These are phyloP conservation scores for Amanita thiersii DNA, from an alignment of 768 basidiomycete genomes.

Conservation along the genomic window DNA sequence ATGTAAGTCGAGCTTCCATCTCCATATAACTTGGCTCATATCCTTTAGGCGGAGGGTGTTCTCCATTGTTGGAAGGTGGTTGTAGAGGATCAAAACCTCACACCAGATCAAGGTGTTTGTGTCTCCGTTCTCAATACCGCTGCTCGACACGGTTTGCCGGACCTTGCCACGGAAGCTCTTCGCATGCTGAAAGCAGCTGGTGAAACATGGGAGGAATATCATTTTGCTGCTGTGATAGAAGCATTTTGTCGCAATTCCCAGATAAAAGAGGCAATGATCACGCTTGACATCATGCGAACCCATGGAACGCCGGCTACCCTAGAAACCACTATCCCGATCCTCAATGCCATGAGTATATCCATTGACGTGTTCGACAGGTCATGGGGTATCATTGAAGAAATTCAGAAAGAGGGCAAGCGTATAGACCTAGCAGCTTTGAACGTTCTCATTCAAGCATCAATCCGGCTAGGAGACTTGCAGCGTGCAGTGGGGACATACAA, in stretches of 20 bases:
- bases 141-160: slow-evolving; percentile 62
- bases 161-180: slow-evolving; percentile 61
- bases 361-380: slow-evolving; percentile 52
- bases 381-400: slow-evolving; percentile 55
- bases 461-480: slow-evolving; percentile 56
- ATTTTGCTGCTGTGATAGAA: slow-evolving; percentile 72
- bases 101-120: slow-evolving; percentile 71
- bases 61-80: slow-evolving; percentile 51
- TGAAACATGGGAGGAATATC: slow-evolving; percentile 53
- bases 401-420: slow-evolving; percentile 41
- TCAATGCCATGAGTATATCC: slow-evolving; percentile 35
- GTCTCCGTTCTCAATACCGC: slow-evolving; percentile 64
- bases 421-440: slow-evolving; percentile 59
- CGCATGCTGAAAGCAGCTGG: slow-evolving; percentile 42
- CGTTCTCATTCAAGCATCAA: slow-evolving; percentile 56
- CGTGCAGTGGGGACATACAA: slow-evolving; percentile 76
- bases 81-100: slow-evolving; percentile 40
- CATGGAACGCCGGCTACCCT: slow-evolving; percentile 39
- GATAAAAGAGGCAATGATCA: slow-evolving; percentile 54
- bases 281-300: slow-evolving; percentile 52
- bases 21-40: slow-evolving; percentile 5
- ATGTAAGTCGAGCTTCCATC: slow-evolving; percentile 38
- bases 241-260: slow-evolving; percentile 53
- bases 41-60: slow-evolving; percentile 57
- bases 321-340: slow-evolving; percentile 48